Evolutionary conservation across 108 stramenopile genomes (phyloP), one percentile per base, ranked within the genome.

Genomic region (Cylindrotheca closterium): DNA sequence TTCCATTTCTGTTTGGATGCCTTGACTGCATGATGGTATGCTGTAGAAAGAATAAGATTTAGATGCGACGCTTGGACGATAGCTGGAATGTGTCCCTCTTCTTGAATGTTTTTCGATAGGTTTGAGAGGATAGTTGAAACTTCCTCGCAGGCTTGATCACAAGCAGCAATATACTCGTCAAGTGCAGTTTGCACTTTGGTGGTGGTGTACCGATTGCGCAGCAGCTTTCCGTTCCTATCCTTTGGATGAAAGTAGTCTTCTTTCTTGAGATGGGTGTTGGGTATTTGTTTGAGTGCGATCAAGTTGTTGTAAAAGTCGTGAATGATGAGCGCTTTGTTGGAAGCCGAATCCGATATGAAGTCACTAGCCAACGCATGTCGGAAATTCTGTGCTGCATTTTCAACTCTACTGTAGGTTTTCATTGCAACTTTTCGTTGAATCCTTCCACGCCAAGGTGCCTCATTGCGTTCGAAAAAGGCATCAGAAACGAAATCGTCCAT

Each of bases 271-370:
- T 68, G 73, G 28, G 70, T 58, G 17, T 34, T 60, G 23, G 94
- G 93, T 30, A 84, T 72, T 23, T 85, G 72, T 55, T 89, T 93
- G 21, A 96, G 57, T 21, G 68, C 78, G 66, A 98, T 24, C 26
- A 84, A 63, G 60, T 97, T 97, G 65, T 98, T 94, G 75, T 92
- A 83, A 15, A 87, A 70, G 68, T 96, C 95, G 32, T 87, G 82
- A 28, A 82, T 51, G 49, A 74, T 57, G 25, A 76, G 71, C 18
- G 29, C 72, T 32, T 64, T 85, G 12, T 58, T 77, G 7, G 26
- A 45, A 0, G 56, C 64, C 18, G 68, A 60, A 19, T 72, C 60
- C 15, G 78, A 73, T 74, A 83, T 85, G 62, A 87, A 92, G 54
- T 94, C 88, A 27, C 60, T 45, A 23, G 73, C 74, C 31, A 94